Evolutionary conservation across 495 filamentous ascomycete genomes (phyloP).

Genomic region (Jackrogersella minutella): DNA sequence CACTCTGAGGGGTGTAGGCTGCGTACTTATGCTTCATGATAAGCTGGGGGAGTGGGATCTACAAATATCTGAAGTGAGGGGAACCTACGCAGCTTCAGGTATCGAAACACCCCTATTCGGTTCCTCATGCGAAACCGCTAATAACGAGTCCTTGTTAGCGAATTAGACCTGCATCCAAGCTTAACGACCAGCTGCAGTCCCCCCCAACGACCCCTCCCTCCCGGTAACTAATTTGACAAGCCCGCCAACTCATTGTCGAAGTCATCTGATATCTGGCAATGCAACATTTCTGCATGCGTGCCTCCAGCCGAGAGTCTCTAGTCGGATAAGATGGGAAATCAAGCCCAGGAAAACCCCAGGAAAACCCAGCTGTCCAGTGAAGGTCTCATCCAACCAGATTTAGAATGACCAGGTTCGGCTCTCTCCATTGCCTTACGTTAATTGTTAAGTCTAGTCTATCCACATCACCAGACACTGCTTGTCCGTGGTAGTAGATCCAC

Average conservation of each 20-base stretch:
- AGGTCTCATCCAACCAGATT: constrained; percentile 26
- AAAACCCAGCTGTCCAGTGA: background rate
- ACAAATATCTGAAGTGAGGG: constrained; percentile 39
- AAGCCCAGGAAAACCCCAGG: constrained; percentile 5
- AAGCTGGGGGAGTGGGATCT: constrained; percentile 13
- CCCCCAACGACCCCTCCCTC: constrained; percentile 25
- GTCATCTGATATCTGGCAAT: constrained; percentile 45
- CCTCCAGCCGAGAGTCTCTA: constrained; percentile 14
- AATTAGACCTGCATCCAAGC: constrained; percentile 1
- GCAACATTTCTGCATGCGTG: constrained; percentile 37
- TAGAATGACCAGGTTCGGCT: constrained; percentile 21
- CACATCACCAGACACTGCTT: constrained; percentile 18
- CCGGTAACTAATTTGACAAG: constrained; percentile 8
- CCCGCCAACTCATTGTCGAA: constrained; percentile 28
- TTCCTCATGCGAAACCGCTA: constrained; percentile 25
- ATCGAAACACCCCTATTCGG: background rate
- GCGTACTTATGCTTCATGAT: constrained; percentile 39
- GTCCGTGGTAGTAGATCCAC: background rate
- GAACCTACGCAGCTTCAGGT: constrained; percentile 18
- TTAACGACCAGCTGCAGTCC: constrained; percentile 18
- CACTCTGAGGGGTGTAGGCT: constrained; percentile 5
- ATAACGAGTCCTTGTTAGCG: constrained; percentile 11
- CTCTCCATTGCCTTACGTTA: constrained; percentile 5
- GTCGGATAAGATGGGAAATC: constrained; percentile 8
- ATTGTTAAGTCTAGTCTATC: constrained; percentile 3